Evolutionary conservation across 1,284 basidiomycete species (phyloP), one percentile per base, ranked within the genome.

Genomic region (Sanghuangporus sanghuang): DNA sequence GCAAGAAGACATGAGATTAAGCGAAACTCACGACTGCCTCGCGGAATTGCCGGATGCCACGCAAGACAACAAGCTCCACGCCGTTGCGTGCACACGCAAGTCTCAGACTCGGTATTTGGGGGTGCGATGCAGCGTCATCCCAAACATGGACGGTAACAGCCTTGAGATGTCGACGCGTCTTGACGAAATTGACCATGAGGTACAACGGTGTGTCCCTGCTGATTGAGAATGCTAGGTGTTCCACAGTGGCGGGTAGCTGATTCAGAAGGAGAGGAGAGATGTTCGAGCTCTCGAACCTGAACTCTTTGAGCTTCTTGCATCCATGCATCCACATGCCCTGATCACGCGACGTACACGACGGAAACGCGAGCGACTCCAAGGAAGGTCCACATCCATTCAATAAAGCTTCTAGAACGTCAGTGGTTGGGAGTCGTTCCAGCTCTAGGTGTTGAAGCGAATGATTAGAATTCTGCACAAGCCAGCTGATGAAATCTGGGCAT

Each of bases 401-500:
- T 61, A 89, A 70, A 68, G 79, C 77, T 61, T 85, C 79, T 54
- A 90, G 74, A 57, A 85, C 69, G 16, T 81, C 78, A 2, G 73
- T 65, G 46, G 80, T 77, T 2, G 85, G 84, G 64, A 87, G 82
- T 63, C 85, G 79, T 60, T 81, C 81, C 59, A 89, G 73, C 63
- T 86, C 82, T 60, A 89, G 75, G 36, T 75, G 71, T 60, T 76
- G 77, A 60, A 89, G 75, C n/a, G 77, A 78, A 42, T 72, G 72
- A 32, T 71, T 68, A 44, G 85, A 85, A 63, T 80, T 78, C 68
- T 82, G 78, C n/a, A 89, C 80, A 59, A 90, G 81, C 87, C 87
- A 89, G 52, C 79, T 76, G 67, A 87, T 74, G 73, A 88, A 85
- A 53, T 86, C 84, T 56, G 82, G 69, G 0, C 82, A 80, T 18